Conservation (phyloP, 2,329 filamentous ascomycete species). For the Xylaria sp. region DNA sequence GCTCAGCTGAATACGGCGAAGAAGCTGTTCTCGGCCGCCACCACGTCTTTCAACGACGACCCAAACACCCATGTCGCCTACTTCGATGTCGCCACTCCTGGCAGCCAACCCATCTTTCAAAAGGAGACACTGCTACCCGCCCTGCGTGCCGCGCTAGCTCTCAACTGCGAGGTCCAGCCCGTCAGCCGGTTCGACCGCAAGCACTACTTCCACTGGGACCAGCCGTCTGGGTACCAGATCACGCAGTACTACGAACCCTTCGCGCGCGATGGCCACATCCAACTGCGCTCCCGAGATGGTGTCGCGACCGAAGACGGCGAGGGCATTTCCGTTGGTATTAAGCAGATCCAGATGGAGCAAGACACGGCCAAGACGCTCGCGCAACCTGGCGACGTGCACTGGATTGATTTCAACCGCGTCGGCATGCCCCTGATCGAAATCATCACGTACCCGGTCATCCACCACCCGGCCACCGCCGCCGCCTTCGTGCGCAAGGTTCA, state of each 20-base stretch:
- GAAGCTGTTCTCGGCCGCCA: constrained; percentile 87
- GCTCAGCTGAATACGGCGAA: constrained; percentile 89
- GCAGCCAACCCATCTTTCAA: constrained; percentile 88
- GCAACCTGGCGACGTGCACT: constrained; percentile 75
- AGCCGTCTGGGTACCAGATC: constrained; percentile 95
- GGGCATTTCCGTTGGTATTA: constrained; percentile 79
- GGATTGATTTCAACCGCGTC: constrained; percentile 94
- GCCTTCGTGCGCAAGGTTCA: constrained; percentile 92
- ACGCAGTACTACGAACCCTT: constrained; percentile 90
- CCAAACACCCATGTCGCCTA: constrained; percentile 89
- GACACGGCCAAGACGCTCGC: constrained; percentile 95
- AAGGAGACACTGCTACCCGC: constrained; percentile 85
- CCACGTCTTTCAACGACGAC: constrained; percentile 70
- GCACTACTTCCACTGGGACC: constrained; percentile 99
- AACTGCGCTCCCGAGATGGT: constrained; percentile 78
- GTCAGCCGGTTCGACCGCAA: constrained; percentile 92
- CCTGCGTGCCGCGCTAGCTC: constrained; percentile 85
- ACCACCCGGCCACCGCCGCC: constrained; percentile 86
- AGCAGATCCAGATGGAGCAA: constrained; percentile 96
- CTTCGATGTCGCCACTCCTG: constrained; percentile 90
- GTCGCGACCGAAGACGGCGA: constrained; percentile 79
- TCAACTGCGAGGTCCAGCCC: constrained; percentile 80
- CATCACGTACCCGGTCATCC: constrained; percentile 89
- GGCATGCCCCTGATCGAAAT: constrained; percentile 93
- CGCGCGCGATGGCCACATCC: constrained; percentile 76